Percentiles rank a stretch among this genome's conserved stretches.
Evolutionary conservation across 2,329 filamentous ascomycete species (phyloP).

Genomic region (Tolypocladium album): DNA sequence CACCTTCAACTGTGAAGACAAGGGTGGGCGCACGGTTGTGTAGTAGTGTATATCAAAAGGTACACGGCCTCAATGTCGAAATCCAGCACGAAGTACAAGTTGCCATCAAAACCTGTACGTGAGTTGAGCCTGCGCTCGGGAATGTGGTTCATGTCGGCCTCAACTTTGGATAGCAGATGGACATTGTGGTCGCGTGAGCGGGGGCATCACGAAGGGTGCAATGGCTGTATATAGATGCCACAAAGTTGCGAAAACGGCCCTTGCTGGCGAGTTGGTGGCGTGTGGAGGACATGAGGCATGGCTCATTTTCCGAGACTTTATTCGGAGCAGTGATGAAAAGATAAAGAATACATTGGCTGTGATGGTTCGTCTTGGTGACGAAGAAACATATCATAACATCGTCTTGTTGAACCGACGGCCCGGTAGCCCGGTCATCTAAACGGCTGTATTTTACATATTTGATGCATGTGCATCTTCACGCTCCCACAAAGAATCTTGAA

Average conservation of each 20-base stretch:
- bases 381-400: not conserved
- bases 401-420: not conserved
- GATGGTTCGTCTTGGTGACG: not conserved
- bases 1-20: not conserved
- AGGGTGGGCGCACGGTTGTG: slow-evolving; percentile 24
- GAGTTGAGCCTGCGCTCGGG: slow-evolving; percentile 25
- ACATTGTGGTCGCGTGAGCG: slow-evolving; percentile 24
- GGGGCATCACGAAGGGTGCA: slow-evolving; percentile 19
- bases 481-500: no score
- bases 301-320: slow-evolving; percentile 25
- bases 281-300: slow-evolving; percentile 22
- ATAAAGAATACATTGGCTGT: not conserved
- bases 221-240: slow-evolving; percentile 26
- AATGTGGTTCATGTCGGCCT: slow-evolving; percentile 29
- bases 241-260: slow-evolving; percentile 22
- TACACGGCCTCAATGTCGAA: slow-evolving; percentile 31
- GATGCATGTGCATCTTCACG: not conserved
- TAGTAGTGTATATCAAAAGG: slow-evolving; percentile 30
- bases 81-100: slow-evolving; percentile 28
- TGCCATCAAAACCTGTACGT: no score
- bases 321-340: not conserved
- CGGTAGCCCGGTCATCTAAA: not conserved
- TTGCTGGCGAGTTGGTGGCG: slow-evolving; percentile 17
- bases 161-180: slow-evolving; percentile 22
- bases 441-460: not conserved